Evolutionary conservation across 2,329 filamentous ascomycete species (phyloP).

Genomic region (Huntiella omanensis): DNA sequence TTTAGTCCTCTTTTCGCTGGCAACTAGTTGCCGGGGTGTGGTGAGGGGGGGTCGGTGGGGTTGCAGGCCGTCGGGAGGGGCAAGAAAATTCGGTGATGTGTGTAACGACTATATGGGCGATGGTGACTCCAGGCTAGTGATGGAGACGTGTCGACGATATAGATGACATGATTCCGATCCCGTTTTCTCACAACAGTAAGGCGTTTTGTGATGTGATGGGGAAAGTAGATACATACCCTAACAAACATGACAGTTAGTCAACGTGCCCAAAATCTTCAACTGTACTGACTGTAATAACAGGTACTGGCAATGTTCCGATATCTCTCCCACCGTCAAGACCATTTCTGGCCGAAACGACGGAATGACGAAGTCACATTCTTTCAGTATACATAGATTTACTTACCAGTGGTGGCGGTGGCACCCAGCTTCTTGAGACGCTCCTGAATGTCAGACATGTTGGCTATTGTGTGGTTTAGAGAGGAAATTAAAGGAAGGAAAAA

Average conservation of each 20-base stretch:
- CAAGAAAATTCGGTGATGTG: background rate
- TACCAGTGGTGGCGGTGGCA: constrained; percentile 45
- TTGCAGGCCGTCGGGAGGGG: background rate
- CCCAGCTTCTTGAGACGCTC: constrained; percentile 42
- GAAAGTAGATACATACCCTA: constrained; percentile 10
- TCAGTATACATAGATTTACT: constrained; percentile 16
- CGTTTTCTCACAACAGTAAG: no score
- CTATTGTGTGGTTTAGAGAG: constrained; percentile 14
- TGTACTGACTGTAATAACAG: background rate
- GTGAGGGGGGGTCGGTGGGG: constrained; percentile 6
- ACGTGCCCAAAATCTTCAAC: constrained; percentile 8
- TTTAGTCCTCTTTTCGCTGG: background rate
- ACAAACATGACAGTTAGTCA: constrained; percentile 12
- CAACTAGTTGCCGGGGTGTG: constrained; percentile 16
- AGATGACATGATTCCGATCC: no score
- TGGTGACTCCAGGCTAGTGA: background rate
- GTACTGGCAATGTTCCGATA: background rate
- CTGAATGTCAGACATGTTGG: constrained; percentile 36
- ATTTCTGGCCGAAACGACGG: background rate
- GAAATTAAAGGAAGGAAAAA: constrained; percentile 12
- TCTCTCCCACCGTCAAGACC: background rate
- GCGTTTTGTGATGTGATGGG: background rate
- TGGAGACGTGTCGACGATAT: background rate
- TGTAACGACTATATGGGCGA: no score
- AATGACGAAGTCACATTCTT: background rate